Evolutionary conservation across 2,329 filamentous ascomycete genomes (phyloP), one percentile per base, ranked within the genome.

Genomic region (Aspergillus japonicus): DNA sequence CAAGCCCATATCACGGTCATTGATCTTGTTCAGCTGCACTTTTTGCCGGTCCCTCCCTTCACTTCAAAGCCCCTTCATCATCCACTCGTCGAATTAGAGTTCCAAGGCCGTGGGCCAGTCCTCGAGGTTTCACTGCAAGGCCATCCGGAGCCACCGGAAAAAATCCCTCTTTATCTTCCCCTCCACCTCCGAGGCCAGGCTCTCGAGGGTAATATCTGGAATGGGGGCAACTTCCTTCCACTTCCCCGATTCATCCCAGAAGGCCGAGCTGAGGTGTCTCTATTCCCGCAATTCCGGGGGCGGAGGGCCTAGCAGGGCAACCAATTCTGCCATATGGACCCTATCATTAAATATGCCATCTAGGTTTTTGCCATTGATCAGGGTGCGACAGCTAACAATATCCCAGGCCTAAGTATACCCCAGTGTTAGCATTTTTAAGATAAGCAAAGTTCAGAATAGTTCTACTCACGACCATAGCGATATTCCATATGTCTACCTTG

Each of bases 401-500:
- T 64, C 60, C 57, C 60, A 64, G 31, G 60, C 60, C 62, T 64
- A 58, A 35, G 12, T 11, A 65, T 57, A 50, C 67, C 23, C 23
- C 21, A 50, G 14, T 5, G 19, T 33, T 21, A 58, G 21, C 24
- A 26, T 58, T 58, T 58, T 39, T 31, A 42, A 42, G 33, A 42
- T n/a, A 50, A 54, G 47, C 48, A 56, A 58, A 53, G 31, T 1
- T 55, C 19, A 33, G 31, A 51, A 44, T 42, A n/a, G 12, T 50
- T 62, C 31, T 31, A 48, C 73, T 70, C 64, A 79, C 78, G 77
- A 81, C 75, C 56, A 74, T 75, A 0, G 77, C 80, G 2, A 72
- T 66, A 50, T 78, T 80, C 80, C 80, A 82, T 39, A 82, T 78
- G 62, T 82, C 80, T 11, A 81, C 69, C n/a, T 70, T 62, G 55